A percentile compares a stretch with the other conserved stretches of the same genome.
phyloP scores from a whole-genome alignment of 1,284 basidiomycete species.

The Cryptococcus hybrid region DNA sequence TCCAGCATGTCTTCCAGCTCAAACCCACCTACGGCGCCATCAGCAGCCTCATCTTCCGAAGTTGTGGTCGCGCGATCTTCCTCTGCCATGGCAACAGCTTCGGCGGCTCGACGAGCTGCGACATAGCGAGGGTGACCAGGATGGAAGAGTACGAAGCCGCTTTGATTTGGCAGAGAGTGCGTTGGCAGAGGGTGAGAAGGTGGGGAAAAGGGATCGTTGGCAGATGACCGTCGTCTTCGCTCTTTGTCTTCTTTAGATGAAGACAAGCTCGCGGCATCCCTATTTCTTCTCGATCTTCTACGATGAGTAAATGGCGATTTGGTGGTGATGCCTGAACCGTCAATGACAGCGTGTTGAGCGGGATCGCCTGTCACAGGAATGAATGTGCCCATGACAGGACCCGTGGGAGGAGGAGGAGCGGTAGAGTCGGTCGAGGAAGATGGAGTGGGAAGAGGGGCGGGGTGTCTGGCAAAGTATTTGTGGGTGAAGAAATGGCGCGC shows the following conservation, averaged over 20 bases:
- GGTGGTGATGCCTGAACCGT: constrained; percentile 39
- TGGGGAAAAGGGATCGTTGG: constrained; percentile 29
- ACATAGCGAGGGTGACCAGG: constrained; percentile 44
- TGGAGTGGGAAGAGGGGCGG: constrained; percentile 6
- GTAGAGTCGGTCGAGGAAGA: constrained; percentile 4
- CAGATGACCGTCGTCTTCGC: constrained; percentile 27
- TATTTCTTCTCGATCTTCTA: constrained; percentile 21
- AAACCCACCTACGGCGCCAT: constrained; percentile 7
- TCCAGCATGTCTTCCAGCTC: constrained; percentile 47
- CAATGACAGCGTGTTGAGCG: constrained; percentile 44
- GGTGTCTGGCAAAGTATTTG: not conserved
- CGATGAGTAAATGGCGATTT: constrained; percentile 46
- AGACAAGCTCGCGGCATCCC: constrained; percentile 25
- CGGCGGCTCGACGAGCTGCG: constrained; percentile 30
- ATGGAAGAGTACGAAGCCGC: constrained; percentile 44
- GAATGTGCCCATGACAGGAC: constrained; percentile 42
- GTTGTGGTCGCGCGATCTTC: constrained; percentile 32
- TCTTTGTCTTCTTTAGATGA: constrained; percentile 17
- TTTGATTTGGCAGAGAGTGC: constrained; percentile 18
- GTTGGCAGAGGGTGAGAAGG: not conserved
- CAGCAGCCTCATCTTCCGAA: constrained; percentile 18
- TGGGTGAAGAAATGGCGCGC: constrained; percentile 6
- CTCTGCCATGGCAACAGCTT: constrained; percentile 19
- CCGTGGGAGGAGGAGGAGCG: constrained; percentile 5
- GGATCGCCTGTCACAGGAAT: constrained; percentile 34